Base-by-base conservation (phyloP, 768 basidiomycete genomes). In the Lyophyllum atratum region DNA sequence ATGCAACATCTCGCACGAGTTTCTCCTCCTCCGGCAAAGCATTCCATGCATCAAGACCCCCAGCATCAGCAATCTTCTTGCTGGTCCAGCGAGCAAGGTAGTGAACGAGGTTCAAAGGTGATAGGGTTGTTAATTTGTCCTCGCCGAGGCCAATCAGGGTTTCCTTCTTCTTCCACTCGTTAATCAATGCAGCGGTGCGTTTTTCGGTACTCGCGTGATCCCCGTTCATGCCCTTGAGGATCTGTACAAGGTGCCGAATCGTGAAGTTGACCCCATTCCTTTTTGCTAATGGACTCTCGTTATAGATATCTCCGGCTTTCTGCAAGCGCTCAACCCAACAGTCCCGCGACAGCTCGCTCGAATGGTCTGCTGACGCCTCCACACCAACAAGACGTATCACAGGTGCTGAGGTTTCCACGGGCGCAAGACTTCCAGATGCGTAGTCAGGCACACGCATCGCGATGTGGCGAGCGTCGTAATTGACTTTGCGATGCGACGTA, bases 151-250 rank as follows among this genome's bases (percentile, higher is more conserved):
- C 59, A 37, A 58, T 28, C 19, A 56, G 17, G 14, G 33, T 44
- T 11, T 55, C 51, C 1, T 58, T 51, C n/a, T 54, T 22, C 56
- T 70, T 68, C 40, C 37, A 50, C 10, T 56, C 60, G 19, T 64
- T 22, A 26, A 67, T 33, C 8, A 58, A 26, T 2, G 42, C 34
- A 5, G 58, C 62, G 2, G 53, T 54, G 6, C 52, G 52, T 54
- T 70, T 70, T 54, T 70, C 62, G 1, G 33, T 42, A 2, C 37
- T 43, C 6, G 69, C 68, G 46, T 71, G 70, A 46, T 71, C 70
- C 1, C 64, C 59, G 46, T 59, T 58, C 64, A 70, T 68, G 15
- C 65, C 67, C 33, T 57, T 55, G 15, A 66, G 55, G 26, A 15
- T 34, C 49, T 22, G 52, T 51, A 34, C 56, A 29, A 61, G 44